Conservation (phyloP, 2,329 filamentous ascomycete species). For the Chrysosphaeria jannelii region DNA sequence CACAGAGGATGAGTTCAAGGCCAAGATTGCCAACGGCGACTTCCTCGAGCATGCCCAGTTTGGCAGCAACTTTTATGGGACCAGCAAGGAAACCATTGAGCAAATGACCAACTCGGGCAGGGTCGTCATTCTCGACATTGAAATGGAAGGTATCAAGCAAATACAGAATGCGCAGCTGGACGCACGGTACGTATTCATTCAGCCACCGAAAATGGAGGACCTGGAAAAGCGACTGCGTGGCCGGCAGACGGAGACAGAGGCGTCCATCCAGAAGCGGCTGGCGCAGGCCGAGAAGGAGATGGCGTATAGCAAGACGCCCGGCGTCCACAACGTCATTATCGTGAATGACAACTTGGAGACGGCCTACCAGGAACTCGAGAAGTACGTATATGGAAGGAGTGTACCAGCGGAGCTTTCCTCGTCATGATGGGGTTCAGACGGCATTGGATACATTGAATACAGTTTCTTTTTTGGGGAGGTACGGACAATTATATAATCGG, state of each 20-base stretch:
- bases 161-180: constrained; percentile 35
- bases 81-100: constrained; percentile 32
- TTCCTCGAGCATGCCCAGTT: constrained; percentile 75
- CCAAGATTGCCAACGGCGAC: constrained; percentile 32
- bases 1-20: constrained; percentile 31
- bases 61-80: constrained; percentile 66
- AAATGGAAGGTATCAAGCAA: constrained; percentile 96
- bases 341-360: constrained; percentile 14
- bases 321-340: constrained; percentile 17
- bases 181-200: constrained; percentile 60
- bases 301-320: constrained; percentile 35
- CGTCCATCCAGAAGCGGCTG: too few relatives aligned
- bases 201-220: constrained; percentile 43
- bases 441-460: too few relatives aligned
- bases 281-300: constrained; percentile 52
- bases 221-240: constrained; percentile 47
- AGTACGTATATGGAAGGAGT: constrained; percentile 15
- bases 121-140: constrained; percentile 73
- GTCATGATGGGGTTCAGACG: neutral
- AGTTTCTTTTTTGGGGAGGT: too few relatives aligned
- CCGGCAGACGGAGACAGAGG: constrained; percentile 53
- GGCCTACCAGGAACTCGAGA: constrained; percentile 21
- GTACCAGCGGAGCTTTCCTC: too few relatives aligned
- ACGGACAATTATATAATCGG: constrained; percentile 4
- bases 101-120: constrained; percentile 39